Base-by-base conservation (phyloP, 768 basidiomycete genomes). In the Zangia roseola region DNA sequence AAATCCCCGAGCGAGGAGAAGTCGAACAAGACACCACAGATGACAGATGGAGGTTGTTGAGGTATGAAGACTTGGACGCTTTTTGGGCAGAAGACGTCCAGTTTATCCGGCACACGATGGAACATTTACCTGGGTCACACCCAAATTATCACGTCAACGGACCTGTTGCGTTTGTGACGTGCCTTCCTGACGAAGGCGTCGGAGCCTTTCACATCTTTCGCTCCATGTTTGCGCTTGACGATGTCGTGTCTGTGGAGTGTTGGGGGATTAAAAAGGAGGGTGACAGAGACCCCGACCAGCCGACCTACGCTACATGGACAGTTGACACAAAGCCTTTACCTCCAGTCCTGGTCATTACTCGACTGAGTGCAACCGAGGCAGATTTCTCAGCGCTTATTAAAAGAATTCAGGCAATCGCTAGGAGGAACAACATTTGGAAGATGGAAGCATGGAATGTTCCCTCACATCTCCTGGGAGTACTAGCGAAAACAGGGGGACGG, bases 391-490 rank as follows among this genome's bases (percentile, higher is more conserved):
- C 23, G 5, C 58, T 81, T 14, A 50, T 81, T 8, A 50, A 38
- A 8, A 64, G 55, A 35, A 58, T 79, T 8, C 61, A 67, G 44
- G 56, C 64, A 33, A 55, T 65, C 10, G 76, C 78, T n/a, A 58
- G 49, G 34, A 60, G 65, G 28, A 52, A 66, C 45, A 65, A 65
- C 4, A 58, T 76, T 41, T 55, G 63, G 17, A 68, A 48, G 26
- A 58, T 82, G 24, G 81, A 81, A 51, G 59, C 75, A 3, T 82
- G 79, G 74, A 76, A 75, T 51, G 44, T 80, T 23, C 67, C 73
- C 2, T 28, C 49, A 10, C 52, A 74, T 16, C 52, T 81, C 25
- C 37, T 59, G 40, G 44, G 47, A 3, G 48, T 55, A 9, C 70
- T 66, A 1, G 40, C 45, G n/a, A 55, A 51, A 17, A 49, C 69